phyloP scores from a whole-genome alignment of 306 rosid genomes.

The Cicer cuneatum region DNA sequence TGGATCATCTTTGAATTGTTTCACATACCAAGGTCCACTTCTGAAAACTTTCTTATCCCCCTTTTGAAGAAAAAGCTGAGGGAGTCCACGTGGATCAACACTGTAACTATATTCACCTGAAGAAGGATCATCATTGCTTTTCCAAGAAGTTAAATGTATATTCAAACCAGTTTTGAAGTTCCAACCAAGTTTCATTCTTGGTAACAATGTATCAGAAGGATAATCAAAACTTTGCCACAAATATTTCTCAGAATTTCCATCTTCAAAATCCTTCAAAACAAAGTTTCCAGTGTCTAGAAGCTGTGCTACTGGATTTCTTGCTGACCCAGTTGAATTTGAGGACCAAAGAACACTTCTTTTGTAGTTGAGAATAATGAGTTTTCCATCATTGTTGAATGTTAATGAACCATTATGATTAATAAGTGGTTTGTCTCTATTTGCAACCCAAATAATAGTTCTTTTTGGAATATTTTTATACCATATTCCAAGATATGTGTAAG shows the following conservation, averaged over 20 bases:
- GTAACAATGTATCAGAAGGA: slow-evolving; percentile 57
- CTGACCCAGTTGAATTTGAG: slow-evolving; percentile 41
- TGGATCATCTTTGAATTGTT: slow-evolving; percentile 45
- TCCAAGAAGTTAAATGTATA: slow-evolving; percentile 53
- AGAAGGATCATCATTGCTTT: slow-evolving; percentile 46
- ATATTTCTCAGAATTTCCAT: slow-evolving; percentile 36
- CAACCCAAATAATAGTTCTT: slow-evolving; percentile 54
- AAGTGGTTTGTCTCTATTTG: slow-evolving; percentile 55
- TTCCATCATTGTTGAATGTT: slow-evolving; percentile 48
- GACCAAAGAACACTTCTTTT: slow-evolving; percentile 47
- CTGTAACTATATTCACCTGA: slow-evolving; percentile 51
- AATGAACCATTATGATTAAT: slow-evolving; percentile 37
- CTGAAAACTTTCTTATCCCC: slow-evolving; percentile 47
- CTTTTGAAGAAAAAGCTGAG: slow-evolving; percentile 52
- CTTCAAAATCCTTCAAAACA: slow-evolving; percentile 42
- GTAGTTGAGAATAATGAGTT: slow-evolving; percentile 47
- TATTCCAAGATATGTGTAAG: slow-evolving; percentile 53
- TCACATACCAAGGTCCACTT: slow-evolving; percentile 60
- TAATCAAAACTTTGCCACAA: slow-evolving; percentile 67
- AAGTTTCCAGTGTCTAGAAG: slow-evolving; percentile 58
- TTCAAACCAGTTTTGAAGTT: slow-evolving; percentile 57
- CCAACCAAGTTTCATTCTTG: slow-evolving; percentile 61
- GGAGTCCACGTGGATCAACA: slow-evolving; percentile 51
- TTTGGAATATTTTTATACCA: slow-evolving; percentile 53
- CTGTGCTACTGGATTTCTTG: slow-evolving; percentile 41